A percentile compares a stretch with the other conserved stretches of the same genome.
Evolutionary conservation across 176 grass and related monocot species (phyloP).

Genomic region (Elymus sibiricus): DNA sequence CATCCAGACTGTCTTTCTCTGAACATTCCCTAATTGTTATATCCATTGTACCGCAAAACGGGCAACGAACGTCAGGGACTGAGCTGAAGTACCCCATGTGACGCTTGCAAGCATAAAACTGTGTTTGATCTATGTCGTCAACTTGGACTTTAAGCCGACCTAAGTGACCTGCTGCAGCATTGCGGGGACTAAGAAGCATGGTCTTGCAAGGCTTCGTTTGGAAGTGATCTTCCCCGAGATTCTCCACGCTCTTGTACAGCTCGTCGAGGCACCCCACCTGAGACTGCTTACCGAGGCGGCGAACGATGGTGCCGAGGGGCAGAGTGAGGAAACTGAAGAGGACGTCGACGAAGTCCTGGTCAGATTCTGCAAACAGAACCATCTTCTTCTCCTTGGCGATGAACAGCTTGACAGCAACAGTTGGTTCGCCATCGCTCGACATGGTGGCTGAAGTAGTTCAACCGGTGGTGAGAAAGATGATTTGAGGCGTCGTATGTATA

Average conservation of each 20-base stretch:
- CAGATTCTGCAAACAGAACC: conserved; percentile 48
- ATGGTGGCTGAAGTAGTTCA: not conserved
- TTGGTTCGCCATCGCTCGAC: not conserved
- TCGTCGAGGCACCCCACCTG: conserved; percentile 8
- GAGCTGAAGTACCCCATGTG: not conserved
- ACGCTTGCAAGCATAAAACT: not conserved
- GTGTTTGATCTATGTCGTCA: not conserved
- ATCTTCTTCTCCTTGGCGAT: conserved; percentile 32
- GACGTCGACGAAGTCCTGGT: conserved; percentile 50
- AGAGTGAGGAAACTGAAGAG: conserved; percentile 58
- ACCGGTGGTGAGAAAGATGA: not conserved
- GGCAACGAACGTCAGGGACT: not conserved
- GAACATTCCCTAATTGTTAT: not conserved
- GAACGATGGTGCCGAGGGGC: conserved; percentile 41
- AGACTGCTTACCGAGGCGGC: conserved; percentile 24
- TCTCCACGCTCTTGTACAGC: conserved; percentile 28
- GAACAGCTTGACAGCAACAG: conserved; percentile 26
- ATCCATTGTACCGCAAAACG: not conserved
- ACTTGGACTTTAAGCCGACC: not conserved
- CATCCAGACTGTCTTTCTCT: not conserved
- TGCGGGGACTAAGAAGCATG: conserved; percentile 33
- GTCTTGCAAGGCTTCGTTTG: not conserved
- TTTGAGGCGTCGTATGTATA: not conserved
- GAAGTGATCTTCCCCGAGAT: conserved; percentile 12
- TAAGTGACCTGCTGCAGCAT: not conserved